Evolutionary conservation across 352 stramenopile species (phyloP).

Genomic region (Thalassiosira mediterranea): DNA sequence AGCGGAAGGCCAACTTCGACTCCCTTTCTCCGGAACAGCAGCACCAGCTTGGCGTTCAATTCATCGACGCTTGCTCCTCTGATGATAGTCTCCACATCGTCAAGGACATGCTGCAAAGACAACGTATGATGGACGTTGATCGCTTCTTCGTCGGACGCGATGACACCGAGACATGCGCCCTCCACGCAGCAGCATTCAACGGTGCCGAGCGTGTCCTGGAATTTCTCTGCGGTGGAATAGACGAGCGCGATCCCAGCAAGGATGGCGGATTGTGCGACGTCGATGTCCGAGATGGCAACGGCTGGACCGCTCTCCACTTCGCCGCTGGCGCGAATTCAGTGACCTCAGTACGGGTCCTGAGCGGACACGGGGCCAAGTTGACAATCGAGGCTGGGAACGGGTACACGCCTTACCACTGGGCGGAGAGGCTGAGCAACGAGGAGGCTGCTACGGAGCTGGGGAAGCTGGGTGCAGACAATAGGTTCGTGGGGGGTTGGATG

Average conservation of each 20-base stretch:
- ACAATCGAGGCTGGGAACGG: conserved; percentile 74
- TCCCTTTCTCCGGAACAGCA: conserved; percentile 53
- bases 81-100: conserved; percentile 63
- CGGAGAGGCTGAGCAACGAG: conserved; percentile 63
- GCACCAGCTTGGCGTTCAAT: conserved; percentile 39
- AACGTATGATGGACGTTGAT: conserved; percentile 67
- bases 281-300: conserved; percentile 68
- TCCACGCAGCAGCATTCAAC: conserved; percentile 73
- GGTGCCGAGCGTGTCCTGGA: conserved; percentile 60
- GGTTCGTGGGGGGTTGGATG: conserved; percentile 43
- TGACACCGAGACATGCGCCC: conserved; percentile 68
- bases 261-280: conserved; percentile 67
- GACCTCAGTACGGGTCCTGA: conserved; percentile 52
- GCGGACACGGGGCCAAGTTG: conserved; percentile 61
- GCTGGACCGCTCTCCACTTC: conserved; percentile 77
- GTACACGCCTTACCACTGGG: conserved; percentile 78
- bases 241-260: conserved; percentile 42
- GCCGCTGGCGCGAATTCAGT: conserved; percentile 63
- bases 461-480: conserved; percentile 48
- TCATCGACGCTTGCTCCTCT: conserved; percentile 72
- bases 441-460: conserved; percentile 60
- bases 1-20: conserved; percentile 56
- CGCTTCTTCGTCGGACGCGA: conserved; percentile 69
- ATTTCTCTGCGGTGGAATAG: conserved; percentile 67
- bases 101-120: conserved; percentile 60